Base-by-base conservation (phyloP, 495 filamentous ascomycete genomes). In the Penicillium fimorum region DNA sequence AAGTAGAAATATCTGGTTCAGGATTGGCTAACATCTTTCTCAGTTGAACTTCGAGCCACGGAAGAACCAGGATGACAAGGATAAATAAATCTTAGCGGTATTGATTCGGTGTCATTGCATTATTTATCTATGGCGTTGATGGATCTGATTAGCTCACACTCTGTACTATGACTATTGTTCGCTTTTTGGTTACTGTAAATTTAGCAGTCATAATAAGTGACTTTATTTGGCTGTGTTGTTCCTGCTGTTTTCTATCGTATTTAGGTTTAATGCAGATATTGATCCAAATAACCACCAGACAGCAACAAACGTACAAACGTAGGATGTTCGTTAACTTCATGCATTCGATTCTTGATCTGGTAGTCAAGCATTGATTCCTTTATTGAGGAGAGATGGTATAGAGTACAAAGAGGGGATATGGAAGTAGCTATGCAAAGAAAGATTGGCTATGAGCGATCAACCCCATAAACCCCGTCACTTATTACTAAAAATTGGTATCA, bases 1-100 rank as follows among this genome's bases (percentile, higher is more conserved):
- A 11, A 10, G n/a, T 38, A 11, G 3, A 9, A n/a, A 27, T 0
- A 17, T 24, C 4, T 51, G 35, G n/a, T 25, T 18, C 13, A 17
- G 12, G 11, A 18, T 25, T 42, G 43, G 37, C 43, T 60, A 11
- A 59, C 33, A 22, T 57, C 15, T 12, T 47, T 22, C 13, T 42
- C 54, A 90, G 87, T 75, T 89, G 44, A 92, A 90, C 61, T 92
- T 92, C 56, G 80, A 92, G 64, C 87, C 88, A 3, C 82, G 84
- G 50, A 74, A 69, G 53, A 80, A 87, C 47, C 77, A 84, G n/a
- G 79, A 87, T 45, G 70, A 76, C 3, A 69, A 77, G 47, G 65
- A 64, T 54, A 43, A 55, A 43, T 68, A 49, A 65, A 50, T 17
- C 6, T 15, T 5, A 43, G 0, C 27, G 9, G 25, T 18, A 40